phyloP scores from a whole-genome alignment of 2,329 filamentous ascomycete genomes.

The Tolypocladium nubicola region DNA sequence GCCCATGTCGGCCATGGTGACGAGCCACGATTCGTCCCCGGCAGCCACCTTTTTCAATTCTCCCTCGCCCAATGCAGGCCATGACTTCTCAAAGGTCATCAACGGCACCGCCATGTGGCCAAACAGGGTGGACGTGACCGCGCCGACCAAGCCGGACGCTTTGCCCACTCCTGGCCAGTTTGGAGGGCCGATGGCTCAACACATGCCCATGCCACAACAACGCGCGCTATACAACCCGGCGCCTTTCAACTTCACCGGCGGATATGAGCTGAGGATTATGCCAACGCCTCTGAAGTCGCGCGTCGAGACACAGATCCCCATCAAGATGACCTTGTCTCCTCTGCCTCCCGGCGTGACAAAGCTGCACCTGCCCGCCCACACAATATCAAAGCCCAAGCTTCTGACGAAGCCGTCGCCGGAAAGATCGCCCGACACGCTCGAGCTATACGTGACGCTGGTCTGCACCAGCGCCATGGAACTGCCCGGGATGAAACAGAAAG shows the following conservation, averaged over 20 bases:
- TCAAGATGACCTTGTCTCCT: constrained; percentile 68
- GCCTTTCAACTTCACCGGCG: constrained; percentile 19
- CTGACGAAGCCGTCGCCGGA: constrained; percentile 61
- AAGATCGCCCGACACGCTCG: constrained; percentile 61
- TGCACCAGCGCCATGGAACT: constrained; percentile 89
- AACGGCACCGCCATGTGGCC: constrained; percentile 25
- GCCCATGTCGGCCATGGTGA: constrained; percentile 39
- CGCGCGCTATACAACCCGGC: constrained; percentile 13
- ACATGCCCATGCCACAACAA: constrained; percentile 17
- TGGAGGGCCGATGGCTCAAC: constrained; percentile 14
- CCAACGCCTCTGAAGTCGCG: constrained; percentile 72
- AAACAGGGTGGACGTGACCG: constrained; percentile 14
- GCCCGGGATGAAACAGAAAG: constrained; percentile 52
- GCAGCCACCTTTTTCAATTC: constrained; percentile 32
- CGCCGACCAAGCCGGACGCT: constrained; percentile 12
- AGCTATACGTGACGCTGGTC: constrained; percentile 71
- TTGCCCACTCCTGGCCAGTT: constrained; percentile 15
- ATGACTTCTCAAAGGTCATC: constrained; percentile 25
- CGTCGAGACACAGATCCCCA: constrained; percentile 92
- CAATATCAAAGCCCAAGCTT: constrained; percentile 89
- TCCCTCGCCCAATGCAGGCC: constrained; percentile 31
- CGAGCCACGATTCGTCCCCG: constrained; percentile 43
- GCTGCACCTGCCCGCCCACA: constrained; percentile 78
- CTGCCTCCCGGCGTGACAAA: constrained; percentile 67
- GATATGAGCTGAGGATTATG: constrained; percentile 45